phyloP scores from a whole-genome alignment of 176 grass and related monocot species.

The Tillandsia leiboldiana region DNA sequence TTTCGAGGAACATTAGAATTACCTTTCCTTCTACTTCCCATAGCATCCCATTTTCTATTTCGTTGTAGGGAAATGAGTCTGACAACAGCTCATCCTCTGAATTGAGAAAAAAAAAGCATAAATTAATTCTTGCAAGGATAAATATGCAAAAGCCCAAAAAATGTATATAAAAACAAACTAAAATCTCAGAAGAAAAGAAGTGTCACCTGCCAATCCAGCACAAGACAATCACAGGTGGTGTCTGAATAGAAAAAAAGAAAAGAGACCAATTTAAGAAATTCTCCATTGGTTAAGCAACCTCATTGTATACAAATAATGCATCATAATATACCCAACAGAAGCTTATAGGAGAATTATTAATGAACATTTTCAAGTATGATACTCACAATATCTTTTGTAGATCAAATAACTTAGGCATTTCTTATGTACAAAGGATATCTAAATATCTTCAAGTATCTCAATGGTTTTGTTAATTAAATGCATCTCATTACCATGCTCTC shows the following conservation, averaged over 20 bases:
- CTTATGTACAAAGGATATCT: too few species aligned
- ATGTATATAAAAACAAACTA: background rate
- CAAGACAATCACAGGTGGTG: slow-evolving; percentile 82
- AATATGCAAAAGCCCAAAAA: background rate
- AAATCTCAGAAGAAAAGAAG: slow-evolving; percentile 8
- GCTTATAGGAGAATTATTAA: too few species aligned
- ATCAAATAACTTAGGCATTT: too few species aligned
- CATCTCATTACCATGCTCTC: too few species aligned
- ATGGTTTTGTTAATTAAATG: too few species aligned
- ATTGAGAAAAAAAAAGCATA: background rate
- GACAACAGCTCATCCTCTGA: slow-evolving; percentile 11
- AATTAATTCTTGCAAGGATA: background rate
- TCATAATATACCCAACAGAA: background rate
- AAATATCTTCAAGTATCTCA: too few species aligned
- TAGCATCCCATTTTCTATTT: slow-evolving; percentile 17
- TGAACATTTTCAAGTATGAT: too few species aligned
- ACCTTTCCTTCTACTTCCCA: slow-evolving; percentile 22
- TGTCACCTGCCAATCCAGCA: slow-evolving; percentile 90
- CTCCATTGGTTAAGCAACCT: background rate
- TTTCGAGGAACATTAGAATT: background rate
- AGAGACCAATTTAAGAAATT: background rate
- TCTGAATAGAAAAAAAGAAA: slow-evolving; percentile 26
- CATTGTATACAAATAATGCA: background rate
- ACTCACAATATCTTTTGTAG: too few species aligned
- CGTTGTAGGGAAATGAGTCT: slow-evolving; percentile 3